Evolutionary conservation across 371 early-diverging fungal genomes (phyloP).

Genomic region (Syncephalastrum racemosum): DNA sequence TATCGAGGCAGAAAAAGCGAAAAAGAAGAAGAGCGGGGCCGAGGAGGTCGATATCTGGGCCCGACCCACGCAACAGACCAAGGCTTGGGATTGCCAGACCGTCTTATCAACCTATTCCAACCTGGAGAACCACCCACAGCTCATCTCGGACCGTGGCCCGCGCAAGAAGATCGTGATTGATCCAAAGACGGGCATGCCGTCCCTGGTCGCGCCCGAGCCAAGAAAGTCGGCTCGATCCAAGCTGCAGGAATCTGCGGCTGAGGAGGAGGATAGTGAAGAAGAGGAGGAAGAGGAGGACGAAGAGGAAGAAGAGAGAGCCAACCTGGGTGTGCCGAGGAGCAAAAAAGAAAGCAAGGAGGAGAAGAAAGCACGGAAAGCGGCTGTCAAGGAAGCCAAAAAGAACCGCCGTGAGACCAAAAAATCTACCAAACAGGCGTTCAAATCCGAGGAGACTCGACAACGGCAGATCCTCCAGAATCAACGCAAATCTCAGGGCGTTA

Average conservation of each 20-base stretch:
- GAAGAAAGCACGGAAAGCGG: conserved; percentile 84
- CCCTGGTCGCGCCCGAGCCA: conserved; percentile 43
- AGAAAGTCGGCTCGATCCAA: conserved; percentile 30
- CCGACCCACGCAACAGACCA: conserved; percentile 43
- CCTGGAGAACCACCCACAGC: conserved; percentile 77
- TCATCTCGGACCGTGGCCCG: conserved; percentile 58
- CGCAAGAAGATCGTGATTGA: conserved; percentile 55
- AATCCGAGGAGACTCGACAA: conserved; percentile 62
- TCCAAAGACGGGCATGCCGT: conserved; percentile 69
- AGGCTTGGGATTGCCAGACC: conserved; percentile 81
- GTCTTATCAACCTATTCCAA: conserved; percentile 83
- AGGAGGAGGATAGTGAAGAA: conserved; percentile 32
- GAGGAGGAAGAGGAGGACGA: conserved; percentile 50
- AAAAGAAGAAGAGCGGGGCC: conserved; percentile 21
- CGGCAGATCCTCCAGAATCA: conserved; percentile 49
- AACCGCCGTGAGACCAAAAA: conserved; percentile 75
- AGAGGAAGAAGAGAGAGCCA: conserved; percentile 42
- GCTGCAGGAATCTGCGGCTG: conserved; percentile 15
- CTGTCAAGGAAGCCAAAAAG: conserved; percentile 78
- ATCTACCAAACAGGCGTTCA: conserved; percentile 70
- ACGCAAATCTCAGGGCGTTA: conserved; percentile 48
- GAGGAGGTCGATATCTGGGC: conserved; percentile 11
- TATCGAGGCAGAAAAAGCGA: conserved; percentile 27
- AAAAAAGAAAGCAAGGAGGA: conserved; percentile 85
- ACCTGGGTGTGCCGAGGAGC: conserved; percentile 61